Conservation (phyloP, 139 green algal genomes). For the Closterium sp. region DNA sequence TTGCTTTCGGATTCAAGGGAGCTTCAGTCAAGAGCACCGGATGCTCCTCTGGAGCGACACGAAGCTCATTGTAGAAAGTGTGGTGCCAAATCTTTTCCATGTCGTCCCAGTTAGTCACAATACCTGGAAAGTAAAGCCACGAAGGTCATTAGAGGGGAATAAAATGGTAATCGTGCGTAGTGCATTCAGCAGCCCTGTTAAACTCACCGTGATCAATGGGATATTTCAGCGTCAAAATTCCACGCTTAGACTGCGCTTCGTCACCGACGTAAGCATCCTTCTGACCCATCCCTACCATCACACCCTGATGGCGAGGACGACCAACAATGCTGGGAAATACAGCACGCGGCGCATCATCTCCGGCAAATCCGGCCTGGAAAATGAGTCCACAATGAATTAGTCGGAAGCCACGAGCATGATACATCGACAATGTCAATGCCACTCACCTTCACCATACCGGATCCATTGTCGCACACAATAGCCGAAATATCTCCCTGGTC, state of each 20-base stretch:
- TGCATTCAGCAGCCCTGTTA: neutral
- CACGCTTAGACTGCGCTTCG: constrained; percentile 59
- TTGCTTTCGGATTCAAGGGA: constrained; percentile 56
- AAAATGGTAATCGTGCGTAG: neutral
- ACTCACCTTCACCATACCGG: no score
- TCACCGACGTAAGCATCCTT: constrained; percentile 61
- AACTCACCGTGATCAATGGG: constrained; percentile 57
- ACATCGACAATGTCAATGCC: no score
- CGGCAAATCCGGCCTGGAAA: constrained; percentile 55
- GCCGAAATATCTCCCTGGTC: neutral
- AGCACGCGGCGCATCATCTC: no score
- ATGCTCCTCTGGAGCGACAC: constrained; percentile 57
- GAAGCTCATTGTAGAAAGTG: constrained; percentile 64
- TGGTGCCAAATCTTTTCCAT: constrained; percentile 65
- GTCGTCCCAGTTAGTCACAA: constrained; percentile 62
- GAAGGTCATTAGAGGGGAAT: neutral
- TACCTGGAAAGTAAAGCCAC: neutral
- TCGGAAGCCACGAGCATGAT: no score
- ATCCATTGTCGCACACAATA: no score
- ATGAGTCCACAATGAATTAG: no score
- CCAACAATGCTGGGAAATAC: constrained; percentile 60
- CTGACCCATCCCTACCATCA: constrained; percentile 61
- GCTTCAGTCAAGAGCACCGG: constrained; percentile 56
- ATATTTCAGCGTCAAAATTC: constrained; percentile 62
- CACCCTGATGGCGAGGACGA: constrained; percentile 47